These are phyloP conservation scores for Dimocarpus longan DNA, from an alignment of 345 rosid species.

Conservation along the genomic window DNA sequence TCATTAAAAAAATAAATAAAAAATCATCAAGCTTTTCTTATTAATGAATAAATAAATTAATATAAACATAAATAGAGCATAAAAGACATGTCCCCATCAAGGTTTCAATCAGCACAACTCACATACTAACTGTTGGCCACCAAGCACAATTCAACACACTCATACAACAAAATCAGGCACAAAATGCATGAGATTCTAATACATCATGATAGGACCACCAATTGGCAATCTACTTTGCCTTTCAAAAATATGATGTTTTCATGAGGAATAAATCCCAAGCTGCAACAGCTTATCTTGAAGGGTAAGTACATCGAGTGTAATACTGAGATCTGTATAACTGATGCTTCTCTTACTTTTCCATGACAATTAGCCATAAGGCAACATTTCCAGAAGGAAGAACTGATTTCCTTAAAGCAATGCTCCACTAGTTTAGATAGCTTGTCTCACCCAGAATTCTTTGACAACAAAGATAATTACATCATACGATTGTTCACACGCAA, in stretches of 20 bases:
- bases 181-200: constrained; percentile 47
- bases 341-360: no score
- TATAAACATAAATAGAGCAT: constrained; percentile 30
- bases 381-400: constrained; percentile 21
- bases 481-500: constrained; percentile 8
- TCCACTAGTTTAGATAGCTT: constrained; percentile 28
- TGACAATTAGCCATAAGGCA: constrained; percentile 14
- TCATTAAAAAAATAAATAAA: not conserved
- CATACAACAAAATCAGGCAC: constrained; percentile 44
- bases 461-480: constrained; percentile 4
- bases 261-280: constrained; percentile 45
- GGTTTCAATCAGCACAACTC: constrained; percentile 55
- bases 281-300: constrained; percentile 44
- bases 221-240: constrained; percentile 35
- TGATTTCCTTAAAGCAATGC: constrained; percentile 26
- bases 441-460: constrained; percentile 18
- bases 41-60: not conserved
- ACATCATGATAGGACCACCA: constrained; percentile 42
- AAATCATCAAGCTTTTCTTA: constrained; percentile 35
- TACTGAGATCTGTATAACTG: constrained; percentile 23
- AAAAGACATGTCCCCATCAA: constrained; percentile 50
- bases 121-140: constrained; percentile 53
- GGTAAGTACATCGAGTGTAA: constrained; percentile 29
- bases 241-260: constrained; percentile 24
- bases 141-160: constrained; percentile 52